These are phyloP conservation scores for Ogataea nitratoaversa DNA, from an alignment of 805 yeast species.

Conservation along the genomic window DNA sequence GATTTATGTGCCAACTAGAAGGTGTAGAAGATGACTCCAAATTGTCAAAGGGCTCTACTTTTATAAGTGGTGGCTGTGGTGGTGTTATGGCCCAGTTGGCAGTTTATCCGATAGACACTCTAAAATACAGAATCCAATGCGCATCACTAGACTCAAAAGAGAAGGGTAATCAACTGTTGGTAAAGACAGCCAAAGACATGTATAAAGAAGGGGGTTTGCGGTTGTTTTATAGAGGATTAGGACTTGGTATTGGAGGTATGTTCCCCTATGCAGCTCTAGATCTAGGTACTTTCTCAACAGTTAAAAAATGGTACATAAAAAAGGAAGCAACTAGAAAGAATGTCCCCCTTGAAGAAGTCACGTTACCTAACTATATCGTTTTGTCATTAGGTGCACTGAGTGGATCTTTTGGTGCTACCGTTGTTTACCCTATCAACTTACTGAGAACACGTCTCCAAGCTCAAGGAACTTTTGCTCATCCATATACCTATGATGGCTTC, in stretches of 20 bases:
- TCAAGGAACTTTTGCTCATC: conserved; percentile 96
- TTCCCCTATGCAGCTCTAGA: conserved; percentile 98
- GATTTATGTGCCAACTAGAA: conserved; percentile 66
- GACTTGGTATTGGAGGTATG: conserved; percentile 91
- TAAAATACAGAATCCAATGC: conserved; percentile 91
- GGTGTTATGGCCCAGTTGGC: conserved; percentile 91
- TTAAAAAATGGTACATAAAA: conserved; percentile 70
- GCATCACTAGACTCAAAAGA: conserved; percentile 66
- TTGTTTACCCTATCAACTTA: conserved; percentile 90
- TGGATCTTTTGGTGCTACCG: conserved; percentile 93
- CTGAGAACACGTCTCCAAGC: conserved; percentile 94
- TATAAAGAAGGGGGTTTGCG: conserved; percentile 72
- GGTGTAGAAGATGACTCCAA: conserved; percentile 69
- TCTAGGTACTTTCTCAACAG: conserved; percentile 84
- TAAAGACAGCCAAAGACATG: conserved; percentile 72
- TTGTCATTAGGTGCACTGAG: conserved; percentile 91
- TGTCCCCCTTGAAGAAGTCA: conserved; percentile 60
- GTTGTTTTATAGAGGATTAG: conserved; percentile 80
- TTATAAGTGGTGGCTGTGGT: conserved; percentile 92
- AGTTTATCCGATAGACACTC: conserved; percentile 92
- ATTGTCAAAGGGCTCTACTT: conserved; percentile 73
- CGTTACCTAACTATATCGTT: conserved; percentile 73
- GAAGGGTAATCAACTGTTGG: conserved; percentile 57
- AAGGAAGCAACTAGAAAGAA: conserved; percentile 54
- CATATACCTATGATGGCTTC: conserved; percentile 77